Evolutionary conservation across 2,329 filamentous ascomycete genomes (phyloP).

Genomic region (Elsinoe ampelina): DNA sequence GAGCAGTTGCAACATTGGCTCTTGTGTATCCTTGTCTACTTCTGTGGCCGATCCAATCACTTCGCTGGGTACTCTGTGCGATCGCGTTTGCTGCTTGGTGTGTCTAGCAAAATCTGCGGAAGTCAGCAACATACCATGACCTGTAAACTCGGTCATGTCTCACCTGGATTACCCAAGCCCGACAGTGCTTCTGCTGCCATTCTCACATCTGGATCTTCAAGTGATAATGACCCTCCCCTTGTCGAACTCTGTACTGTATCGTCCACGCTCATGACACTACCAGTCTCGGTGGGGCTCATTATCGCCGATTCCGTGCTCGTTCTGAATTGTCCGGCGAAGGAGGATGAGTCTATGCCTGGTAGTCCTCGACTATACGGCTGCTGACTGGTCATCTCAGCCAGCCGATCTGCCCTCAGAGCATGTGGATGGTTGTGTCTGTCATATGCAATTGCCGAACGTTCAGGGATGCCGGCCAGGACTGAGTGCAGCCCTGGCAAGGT

Average conservation of each 20-base stretch:
- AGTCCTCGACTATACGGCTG: constrained; percentile 12
- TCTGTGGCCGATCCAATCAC: constrained; percentile 17
- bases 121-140: not conserved
- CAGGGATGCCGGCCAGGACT: constrained; percentile 31
- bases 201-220: constrained; percentile 41
- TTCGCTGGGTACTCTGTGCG: constrained; percentile 22
- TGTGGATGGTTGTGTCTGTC: constrained; percentile 20
- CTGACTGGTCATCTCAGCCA: constrained; percentile 11
- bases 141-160: constrained; percentile 12
- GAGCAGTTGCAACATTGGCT: constrained; percentile 72
- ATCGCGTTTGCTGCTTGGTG: constrained; percentile 27
- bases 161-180: constrained; percentile 41
- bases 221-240: constrained; percentile 32
- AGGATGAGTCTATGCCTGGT: constrained; percentile 30
- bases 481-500: constrained; percentile 38
- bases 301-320: constrained; percentile 28
- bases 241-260: constrained; percentile 30
- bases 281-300: constrained; percentile 37
- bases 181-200: constrained; percentile 43
- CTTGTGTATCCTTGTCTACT: constrained; percentile 41
- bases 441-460: constrained; percentile 20
- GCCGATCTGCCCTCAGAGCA: constrained; percentile 10
- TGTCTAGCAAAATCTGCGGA: constrained; percentile 35
- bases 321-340: constrained; percentile 20
- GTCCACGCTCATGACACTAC: constrained; percentile 35